Base-by-base conservation (phyloP, 1,139 yeast genomes). In the Ogataea hybrid region DNA sequence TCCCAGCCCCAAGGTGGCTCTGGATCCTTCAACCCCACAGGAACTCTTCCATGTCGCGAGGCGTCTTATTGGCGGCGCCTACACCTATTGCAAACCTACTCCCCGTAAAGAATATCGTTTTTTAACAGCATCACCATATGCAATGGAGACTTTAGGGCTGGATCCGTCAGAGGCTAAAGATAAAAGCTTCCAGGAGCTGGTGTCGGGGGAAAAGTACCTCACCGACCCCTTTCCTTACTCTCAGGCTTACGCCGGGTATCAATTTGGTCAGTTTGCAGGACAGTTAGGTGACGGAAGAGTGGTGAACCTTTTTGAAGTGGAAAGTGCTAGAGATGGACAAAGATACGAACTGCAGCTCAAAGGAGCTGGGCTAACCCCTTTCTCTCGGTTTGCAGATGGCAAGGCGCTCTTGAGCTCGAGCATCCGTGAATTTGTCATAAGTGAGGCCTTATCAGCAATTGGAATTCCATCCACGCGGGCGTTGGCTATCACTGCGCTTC, bases 211-310 rank as follows among this genome's bases (percentile, higher is more conserved):
- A 16, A 37, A 41, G 9, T 18, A 44, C 4, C 42, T 49, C 3
- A 48, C 43, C 27, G 50, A 52, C 15, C 62, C 61, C 2, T 78
- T 79, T 54, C 97, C 97, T 0, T 90, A 85, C 64, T 79, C 96
- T 6, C 90, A 84, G 61, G 87, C 94, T 0, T 92, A 92, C 62
- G 96, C 97, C 1, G 98, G 98, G 1, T 88, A 85, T 73, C 98
- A 92, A 59, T 92, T 92, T 68, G 97, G 98, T 3, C 80, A 77
- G 52, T 92, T 92, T 79, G 97, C 97, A 0, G 97, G 97, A 1
- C 98, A 92, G 62, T 68, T 92, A 50, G 98, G 98, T 4, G 98
- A 92, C 61, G 98, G 98, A 0, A 69, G 98, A 48, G 97, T 89
- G 2, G 74, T 81, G 7, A 87, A 84, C 56, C 66, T 92, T 37